Conservation (phyloP, 2,329 filamentous ascomycete genomes). For the Apiospora rasikravindrae region DNA sequence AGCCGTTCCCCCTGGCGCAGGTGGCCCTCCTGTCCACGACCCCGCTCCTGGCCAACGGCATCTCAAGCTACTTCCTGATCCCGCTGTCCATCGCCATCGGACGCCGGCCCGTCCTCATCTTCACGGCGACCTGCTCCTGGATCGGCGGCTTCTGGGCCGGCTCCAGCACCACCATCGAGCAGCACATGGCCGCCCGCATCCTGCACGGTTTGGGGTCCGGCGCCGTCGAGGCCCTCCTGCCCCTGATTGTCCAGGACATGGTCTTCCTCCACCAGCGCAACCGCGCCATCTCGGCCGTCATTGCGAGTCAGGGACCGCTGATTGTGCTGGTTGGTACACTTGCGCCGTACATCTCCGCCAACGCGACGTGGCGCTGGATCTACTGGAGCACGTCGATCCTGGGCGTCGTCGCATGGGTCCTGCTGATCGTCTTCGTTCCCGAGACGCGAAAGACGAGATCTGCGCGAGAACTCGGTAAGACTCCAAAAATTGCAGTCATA, state of each 20-base stretch:
- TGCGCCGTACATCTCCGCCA: conserved; percentile 37
- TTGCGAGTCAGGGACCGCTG: conserved; percentile 30
- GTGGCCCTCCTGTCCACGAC: conserved; percentile 41
- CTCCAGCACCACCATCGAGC: conserved; percentile 35
- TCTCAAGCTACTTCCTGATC: conserved; percentile 43
- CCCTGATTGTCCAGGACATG: conserved; percentile 45
- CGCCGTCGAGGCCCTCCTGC: conserved; percentile 43
- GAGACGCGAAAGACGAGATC: conserved; percentile 42
- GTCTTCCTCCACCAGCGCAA: conserved; percentile 46
- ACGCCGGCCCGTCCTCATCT: conserved; percentile 42
- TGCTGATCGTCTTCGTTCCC: conserved; percentile 39
- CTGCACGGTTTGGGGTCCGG: conserved; percentile 44
- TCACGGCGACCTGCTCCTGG: conserved; percentile 41
- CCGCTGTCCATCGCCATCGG: conserved; percentile 45
- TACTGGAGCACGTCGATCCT: conserved; percentile 41
- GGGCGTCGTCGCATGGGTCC: conserved; percentile 40
- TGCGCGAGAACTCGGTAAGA: conserved; percentile 35
- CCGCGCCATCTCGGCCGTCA: conserved; percentile 39
- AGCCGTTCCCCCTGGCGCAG: conserved; percentile 35
- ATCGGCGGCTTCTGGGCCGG: conserved; percentile 44
- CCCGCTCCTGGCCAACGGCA: conserved; percentile 43
- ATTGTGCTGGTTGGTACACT: conserved; percentile 1
- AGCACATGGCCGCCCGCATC: conserved; percentile 41
- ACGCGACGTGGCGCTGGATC: conserved; percentile 41
- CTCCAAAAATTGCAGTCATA: neutral